A percentile compares a stretch with the other conserved stretches of the same genome.
These are phyloP conservation scores for Kingdonia uniflora DNA, from an alignment of 164 flowering plant species.

Conservation along the genomic window DNA sequence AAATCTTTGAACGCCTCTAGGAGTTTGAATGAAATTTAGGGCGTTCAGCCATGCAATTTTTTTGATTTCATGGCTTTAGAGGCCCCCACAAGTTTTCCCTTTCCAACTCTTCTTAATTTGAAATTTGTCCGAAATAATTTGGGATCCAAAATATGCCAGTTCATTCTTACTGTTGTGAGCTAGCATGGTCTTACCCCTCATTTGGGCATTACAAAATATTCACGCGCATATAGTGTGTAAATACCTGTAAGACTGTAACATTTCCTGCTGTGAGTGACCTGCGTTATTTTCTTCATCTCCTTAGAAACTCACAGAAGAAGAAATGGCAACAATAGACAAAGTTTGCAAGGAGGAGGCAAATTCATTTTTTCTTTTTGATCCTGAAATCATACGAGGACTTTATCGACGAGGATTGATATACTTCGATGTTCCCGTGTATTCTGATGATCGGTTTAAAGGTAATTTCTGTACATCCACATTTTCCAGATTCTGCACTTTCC, in stretches of 20 bases:
- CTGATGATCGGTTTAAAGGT: conserved; percentile 98
- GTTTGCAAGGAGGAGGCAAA: conserved; percentile 97
- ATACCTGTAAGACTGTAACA: conserved; percentile 1
- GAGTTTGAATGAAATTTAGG: too few species aligned
- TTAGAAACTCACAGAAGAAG: conserved; percentile 96
- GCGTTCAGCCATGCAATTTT: too few species aligned
- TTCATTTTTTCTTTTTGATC: conserved; percentile 82
- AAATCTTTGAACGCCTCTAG: too few species aligned
- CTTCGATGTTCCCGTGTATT: conserved; percentile 94
- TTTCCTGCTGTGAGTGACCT: conserved; percentile 4
- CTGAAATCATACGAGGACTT: conserved; percentile 72
- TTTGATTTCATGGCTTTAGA: too few species aligned
- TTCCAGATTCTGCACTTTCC: neutral
- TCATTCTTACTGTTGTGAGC: too few species aligned
- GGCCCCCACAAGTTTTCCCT: too few species aligned
- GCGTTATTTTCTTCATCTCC: conserved; percentile 1
- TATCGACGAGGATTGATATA: conserved; percentile 75
- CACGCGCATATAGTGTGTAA: neutral
- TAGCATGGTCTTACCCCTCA: too few species aligned
- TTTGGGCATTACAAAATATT: too few species aligned
- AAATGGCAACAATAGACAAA: conserved; percentile 89
- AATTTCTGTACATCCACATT: conserved; percentile 5
- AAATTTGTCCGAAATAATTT: too few species aligned
- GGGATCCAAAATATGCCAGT: too few species aligned
- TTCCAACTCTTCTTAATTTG: too few species aligned